Percentiles rank a stretch among this genome's conserved stretches.
Conservation (phyloP, 139 green algal species). For the Spirogloea muscicola region DNA sequence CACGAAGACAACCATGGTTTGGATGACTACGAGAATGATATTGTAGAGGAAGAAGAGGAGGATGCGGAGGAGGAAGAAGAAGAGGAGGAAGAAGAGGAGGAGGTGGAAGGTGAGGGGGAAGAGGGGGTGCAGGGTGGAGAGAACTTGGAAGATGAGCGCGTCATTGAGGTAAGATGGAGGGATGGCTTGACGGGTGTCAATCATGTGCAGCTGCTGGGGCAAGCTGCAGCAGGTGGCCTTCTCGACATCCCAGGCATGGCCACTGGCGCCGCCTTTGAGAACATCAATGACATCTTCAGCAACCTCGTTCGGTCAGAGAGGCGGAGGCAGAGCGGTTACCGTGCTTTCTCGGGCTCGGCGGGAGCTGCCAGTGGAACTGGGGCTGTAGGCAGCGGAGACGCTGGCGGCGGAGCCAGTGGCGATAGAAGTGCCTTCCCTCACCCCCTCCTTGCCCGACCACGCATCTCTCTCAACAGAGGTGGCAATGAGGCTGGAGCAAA, state of each 20-base stretch:
- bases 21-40: constrained; percentile 16
- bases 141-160: constrained; percentile 9
- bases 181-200: constrained; percentile 29
- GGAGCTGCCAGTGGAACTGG: too few species aligned
- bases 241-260: constrained; percentile 22
- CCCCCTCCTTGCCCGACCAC: too few species aligned
- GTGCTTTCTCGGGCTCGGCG: too few species aligned
- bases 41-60: constrained; percentile 47
- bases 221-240: constrained; percentile 9
- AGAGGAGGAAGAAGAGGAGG: constrained; percentile 37
- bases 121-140: constrained; percentile 19
- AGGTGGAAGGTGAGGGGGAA: constrained; percentile 37
- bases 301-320: too few species aligned
- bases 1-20: constrained; percentile 20
- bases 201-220: constrained; percentile 28
- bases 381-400: too few species aligned
- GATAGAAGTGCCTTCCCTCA: too few species aligned
- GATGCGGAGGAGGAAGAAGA: constrained; percentile 49
- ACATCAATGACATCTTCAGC: too few species aligned
- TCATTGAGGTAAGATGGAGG: constrained; percentile 48
- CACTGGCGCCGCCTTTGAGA: too few species aligned
- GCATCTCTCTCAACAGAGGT: too few species aligned
- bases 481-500: too few species aligned
- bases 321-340: too few species aligned
- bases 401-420: too few species aligned